A percentile compares a stretch with the other conserved stretches of the same genome.
These are phyloP conservation scores for Mrakia blollopis DNA, from an alignment of 768 basidiomycete genomes.

Conservation along the genomic window DNA sequence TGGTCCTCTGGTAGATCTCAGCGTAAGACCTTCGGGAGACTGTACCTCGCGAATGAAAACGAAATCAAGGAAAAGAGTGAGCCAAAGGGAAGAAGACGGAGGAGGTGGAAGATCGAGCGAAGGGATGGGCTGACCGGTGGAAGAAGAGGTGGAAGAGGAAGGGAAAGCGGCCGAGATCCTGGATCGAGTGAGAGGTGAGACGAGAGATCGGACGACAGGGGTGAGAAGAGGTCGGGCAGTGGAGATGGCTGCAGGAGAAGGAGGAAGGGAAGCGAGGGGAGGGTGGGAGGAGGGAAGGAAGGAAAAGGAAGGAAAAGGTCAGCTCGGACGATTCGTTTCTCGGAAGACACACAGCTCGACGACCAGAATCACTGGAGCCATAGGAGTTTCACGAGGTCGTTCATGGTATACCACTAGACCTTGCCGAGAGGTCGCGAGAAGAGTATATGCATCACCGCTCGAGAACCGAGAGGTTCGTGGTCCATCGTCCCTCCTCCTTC, in stretches of 20 bases:
- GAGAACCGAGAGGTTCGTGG: neutral
- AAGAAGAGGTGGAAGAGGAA: slow-evolving; percentile 3
- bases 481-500: neutral
- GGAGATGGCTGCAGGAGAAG: neutral
- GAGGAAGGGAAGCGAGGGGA: neutral
- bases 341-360: neutral
- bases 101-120: neutral
- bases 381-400: too few relatives aligned
- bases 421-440: too few relatives aligned
- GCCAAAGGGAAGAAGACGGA: neutral
- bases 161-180: slow-evolving; percentile 16
- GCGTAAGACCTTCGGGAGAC: slow-evolving; percentile 27
- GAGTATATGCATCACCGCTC: too few relatives aligned
- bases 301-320: slow-evolving; percentile 16
- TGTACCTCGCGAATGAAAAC: neutral
- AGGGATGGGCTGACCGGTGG: slow-evolving; percentile 8
- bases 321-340: slow-evolving; percentile 1
- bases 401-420: too few relatives aligned
- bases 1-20: slow-evolving; percentile 40
- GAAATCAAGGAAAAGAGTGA: neutral
- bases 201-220: slow-evolving; percentile 13
- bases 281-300: slow-evolving; percentile 7
- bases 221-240: slow-evolving; percentile 21
- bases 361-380: too few relatives aligned
- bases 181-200: slow-evolving; percentile 21